These are phyloP conservation scores for Cyclocybe aegerita DNA, from an alignment of 768 basidiomycete species.

Conservation along the genomic window DNA sequence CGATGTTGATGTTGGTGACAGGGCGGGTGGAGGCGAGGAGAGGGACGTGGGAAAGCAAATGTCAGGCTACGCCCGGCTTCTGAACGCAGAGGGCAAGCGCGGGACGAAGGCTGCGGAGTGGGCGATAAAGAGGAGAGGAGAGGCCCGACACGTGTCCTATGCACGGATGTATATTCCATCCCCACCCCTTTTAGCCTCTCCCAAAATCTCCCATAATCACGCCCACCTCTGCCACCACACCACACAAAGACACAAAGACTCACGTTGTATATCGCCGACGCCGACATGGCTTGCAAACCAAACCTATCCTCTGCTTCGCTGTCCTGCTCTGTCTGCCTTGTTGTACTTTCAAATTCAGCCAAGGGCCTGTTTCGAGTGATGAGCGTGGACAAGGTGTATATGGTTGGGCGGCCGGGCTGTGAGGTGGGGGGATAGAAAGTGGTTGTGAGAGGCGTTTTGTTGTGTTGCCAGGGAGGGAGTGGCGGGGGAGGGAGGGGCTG, in stretches of 20 bases:
- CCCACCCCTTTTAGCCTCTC: neutral
- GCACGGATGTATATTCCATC: neutral
- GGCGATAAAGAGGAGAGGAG: neutral
- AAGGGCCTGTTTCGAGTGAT: neutral
- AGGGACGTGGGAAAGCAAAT: neutral
- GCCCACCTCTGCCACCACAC: neutral
- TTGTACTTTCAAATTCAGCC: neutral
- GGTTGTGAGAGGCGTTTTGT: no score
- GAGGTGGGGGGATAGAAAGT: neutral
- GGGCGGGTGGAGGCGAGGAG: neutral
- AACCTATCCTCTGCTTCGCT: neutral
- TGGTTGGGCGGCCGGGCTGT: neutral
- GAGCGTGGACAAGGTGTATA: neutral
- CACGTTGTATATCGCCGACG: conserved; percentile 22
- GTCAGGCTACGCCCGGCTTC: neutral
- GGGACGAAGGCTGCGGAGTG: neutral
- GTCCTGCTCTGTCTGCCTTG: neutral
- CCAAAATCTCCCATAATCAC: no score
- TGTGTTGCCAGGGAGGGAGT: neutral
- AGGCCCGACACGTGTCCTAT: neutral
- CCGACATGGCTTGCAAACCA: conserved; percentile 6
- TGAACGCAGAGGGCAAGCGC: neutral
- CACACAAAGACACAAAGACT: conserved; percentile 1
- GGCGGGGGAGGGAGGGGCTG: neutral
- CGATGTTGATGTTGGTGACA: neutral